Evolutionary conservation across 2,329 filamentous ascomycete species (phyloP).

Genomic region (Hysterium pulicare): DNA sequence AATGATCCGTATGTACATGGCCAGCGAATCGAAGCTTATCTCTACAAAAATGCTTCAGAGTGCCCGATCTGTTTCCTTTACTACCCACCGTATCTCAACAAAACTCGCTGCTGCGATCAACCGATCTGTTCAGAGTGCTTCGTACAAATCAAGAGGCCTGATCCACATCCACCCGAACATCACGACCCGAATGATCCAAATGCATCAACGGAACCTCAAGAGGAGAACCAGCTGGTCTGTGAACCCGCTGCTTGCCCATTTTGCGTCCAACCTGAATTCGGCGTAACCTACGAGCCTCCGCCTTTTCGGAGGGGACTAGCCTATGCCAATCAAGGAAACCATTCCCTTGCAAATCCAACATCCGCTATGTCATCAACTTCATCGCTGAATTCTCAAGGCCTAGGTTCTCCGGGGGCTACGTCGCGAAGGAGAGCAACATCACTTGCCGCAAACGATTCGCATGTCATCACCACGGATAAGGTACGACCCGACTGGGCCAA

Average conservation of each 20-base stretch:
- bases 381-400: conserved; percentile 63
- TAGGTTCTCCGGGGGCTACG: conserved; percentile 34
- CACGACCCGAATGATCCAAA: conserved; percentile 44
- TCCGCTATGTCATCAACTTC: conserved; percentile 85
- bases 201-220: conserved; percentile 44
- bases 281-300: conserved; percentile 89
- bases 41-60: conserved; percentile 88
- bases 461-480: conserved; percentile 87
- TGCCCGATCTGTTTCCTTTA: conserved; percentile 97
- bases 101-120: conserved; percentile 92
- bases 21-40: conserved; percentile 84
- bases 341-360: conserved; percentile 51
- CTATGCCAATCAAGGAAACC: conserved; percentile 57
- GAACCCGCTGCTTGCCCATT: conserved; percentile 92
- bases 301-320: conserved; percentile 80
- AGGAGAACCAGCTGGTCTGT: conserved; percentile 69
- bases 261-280: conserved; percentile 91
- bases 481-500: conserved; percentile 92
- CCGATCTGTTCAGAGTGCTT: conserved; percentile 98
- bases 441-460: conserved; percentile 76
- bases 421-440: conserved; percentile 61
- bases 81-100: conserved; percentile 92
- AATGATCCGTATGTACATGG: conserved; percentile 88
- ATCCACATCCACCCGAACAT: conserved; percentile 86
- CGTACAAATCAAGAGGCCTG: conserved; percentile 93